phyloP scores from a whole-genome alignment of 2,329 filamentous ascomycete genomes.

The Aureobasidium sp. region DNA sequence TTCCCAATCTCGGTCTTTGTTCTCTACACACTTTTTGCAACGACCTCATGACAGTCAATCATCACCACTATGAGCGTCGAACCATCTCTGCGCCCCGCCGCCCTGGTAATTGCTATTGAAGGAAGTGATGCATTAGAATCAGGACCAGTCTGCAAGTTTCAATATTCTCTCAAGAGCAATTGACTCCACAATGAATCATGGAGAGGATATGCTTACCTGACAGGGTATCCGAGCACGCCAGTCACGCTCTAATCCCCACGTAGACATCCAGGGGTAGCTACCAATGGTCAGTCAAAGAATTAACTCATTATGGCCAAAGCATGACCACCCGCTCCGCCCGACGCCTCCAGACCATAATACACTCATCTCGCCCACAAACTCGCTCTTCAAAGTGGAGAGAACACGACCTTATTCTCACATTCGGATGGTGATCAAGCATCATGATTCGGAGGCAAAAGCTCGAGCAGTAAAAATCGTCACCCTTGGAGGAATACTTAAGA shows the following conservation, averaged over 20 bases:
- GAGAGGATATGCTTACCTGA: background rate
- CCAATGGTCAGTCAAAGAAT: background rate
- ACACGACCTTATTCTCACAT: background rate
- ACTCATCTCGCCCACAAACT: background rate
- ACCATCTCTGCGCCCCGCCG: background rate
- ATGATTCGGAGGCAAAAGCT: background rate
- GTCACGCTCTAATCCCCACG: background rate
- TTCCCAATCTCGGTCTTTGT: background rate
- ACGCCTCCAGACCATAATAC: background rate
- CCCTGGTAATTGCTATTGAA: background rate
- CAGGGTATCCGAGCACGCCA: background rate
- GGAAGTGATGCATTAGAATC: background rate
- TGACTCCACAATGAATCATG: background rate
- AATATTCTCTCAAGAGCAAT: background rate
- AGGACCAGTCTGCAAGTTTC: background rate
- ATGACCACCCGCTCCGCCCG: background rate
- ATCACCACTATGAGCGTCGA: background rate
- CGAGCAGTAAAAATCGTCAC: background rate
- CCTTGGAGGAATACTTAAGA: background rate
- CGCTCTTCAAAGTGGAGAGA: background rate
- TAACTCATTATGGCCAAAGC: slow-evolving; percentile 3
- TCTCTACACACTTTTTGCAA: background rate
- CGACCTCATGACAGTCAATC: background rate
- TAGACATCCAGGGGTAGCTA: background rate
- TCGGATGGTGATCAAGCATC: background rate